Percentiles rank a stretch among this genome's conserved stretches.
These are phyloP conservation scores for Astrothelium subdiscretum DNA, from an alignment of 495 filamentous ascomycete genomes.

Conservation along the genomic window DNA sequence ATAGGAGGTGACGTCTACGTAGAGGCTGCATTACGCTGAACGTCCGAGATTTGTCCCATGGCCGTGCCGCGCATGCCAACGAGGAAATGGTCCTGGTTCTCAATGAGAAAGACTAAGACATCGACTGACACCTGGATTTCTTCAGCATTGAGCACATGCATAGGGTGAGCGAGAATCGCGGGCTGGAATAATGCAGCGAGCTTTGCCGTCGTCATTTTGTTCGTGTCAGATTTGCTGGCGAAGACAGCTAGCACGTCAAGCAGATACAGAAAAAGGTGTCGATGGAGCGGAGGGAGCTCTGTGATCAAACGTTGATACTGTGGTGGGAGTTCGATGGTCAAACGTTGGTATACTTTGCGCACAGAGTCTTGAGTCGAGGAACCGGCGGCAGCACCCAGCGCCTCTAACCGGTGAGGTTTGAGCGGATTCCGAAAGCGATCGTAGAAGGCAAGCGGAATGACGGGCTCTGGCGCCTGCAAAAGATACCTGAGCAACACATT, in stretches of 20 bases:
- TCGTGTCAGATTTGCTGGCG: neutral
- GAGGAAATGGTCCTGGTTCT: too few relatives aligned
- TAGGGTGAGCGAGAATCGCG: conserved; percentile 9
- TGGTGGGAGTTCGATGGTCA: conserved; percentile 81
- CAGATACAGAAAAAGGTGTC: conserved; percentile 6
- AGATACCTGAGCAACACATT: neutral
- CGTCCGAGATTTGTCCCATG: too few relatives aligned
- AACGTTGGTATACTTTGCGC: conserved; percentile 66
- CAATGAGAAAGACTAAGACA: neutral
- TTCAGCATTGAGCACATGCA: neutral
- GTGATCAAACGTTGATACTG: conserved; percentile 29
- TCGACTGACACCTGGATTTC: neutral
- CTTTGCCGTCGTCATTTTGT: conserved; percentile 6
- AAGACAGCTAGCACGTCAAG: conserved; percentile 8
- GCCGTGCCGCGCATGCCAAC: too few relatives aligned
- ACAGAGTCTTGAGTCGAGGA: conserved; percentile 54
- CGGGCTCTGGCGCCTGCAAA: neutral
- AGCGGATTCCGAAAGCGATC: neutral
- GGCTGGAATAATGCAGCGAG: conserved; percentile 12
- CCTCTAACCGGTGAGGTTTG: conserved; percentile 41
- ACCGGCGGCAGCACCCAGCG: too few relatives aligned
- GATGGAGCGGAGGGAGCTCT: neutral
- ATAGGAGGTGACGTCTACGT: too few relatives aligned
- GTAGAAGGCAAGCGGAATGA: neutral
- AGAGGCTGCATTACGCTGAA: too few relatives aligned